These are phyloP conservation scores for Calonectria pteridis DNA, from an alignment of 2,329 filamentous ascomycete species.

Conservation along the genomic window DNA sequence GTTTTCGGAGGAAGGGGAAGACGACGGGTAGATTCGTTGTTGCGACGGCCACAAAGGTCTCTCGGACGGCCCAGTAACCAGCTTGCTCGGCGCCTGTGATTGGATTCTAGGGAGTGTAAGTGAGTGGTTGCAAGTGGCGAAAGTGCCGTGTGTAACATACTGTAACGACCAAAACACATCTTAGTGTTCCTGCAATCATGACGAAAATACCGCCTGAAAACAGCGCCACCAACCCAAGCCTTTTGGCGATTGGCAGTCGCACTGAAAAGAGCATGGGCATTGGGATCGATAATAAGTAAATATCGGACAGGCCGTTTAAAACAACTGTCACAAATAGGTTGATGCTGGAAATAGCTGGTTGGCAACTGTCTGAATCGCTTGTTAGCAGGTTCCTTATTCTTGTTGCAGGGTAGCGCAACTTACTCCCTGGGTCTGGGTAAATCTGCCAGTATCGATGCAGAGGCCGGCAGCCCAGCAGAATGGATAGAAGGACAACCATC, in stretches of 20 bases:
- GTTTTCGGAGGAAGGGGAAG: constrained; percentile 52
- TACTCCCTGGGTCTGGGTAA: constrained; percentile 66
- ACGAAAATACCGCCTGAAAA: constrained; percentile 54
- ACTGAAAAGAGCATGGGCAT: constrained; percentile 60
- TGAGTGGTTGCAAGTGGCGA: not conserved
- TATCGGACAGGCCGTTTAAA: constrained; percentile 64
- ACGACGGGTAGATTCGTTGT: constrained; percentile 55
- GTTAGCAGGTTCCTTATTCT: constrained; percentile 18
- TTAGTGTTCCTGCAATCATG: constrained; percentile 49
- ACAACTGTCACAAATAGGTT: constrained; percentile 62
- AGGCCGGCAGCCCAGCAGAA: constrained; percentile 65
- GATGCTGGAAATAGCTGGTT: constrained; percentile 60
- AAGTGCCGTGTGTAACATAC: too few relatives aligned
- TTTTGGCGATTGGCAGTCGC: constrained; percentile 47
- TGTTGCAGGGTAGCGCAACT: constrained; percentile 37
- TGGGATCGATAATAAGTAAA: constrained; percentile 68
- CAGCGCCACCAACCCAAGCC: constrained; percentile 50
- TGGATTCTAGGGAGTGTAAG: constrained; percentile 46
- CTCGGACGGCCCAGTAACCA: constrained; percentile 52
- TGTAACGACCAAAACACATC: constrained; percentile 50
- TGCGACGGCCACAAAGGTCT: constrained; percentile 53
- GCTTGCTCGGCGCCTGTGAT: constrained; percentile 50
- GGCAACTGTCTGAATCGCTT: constrained; percentile 52
- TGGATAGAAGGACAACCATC: constrained; percentile 58
- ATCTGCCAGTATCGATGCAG: constrained; percentile 69